Base-by-base conservation (phyloP, 768 basidiomycete genomes). In the Suillus occidentalis region DNA sequence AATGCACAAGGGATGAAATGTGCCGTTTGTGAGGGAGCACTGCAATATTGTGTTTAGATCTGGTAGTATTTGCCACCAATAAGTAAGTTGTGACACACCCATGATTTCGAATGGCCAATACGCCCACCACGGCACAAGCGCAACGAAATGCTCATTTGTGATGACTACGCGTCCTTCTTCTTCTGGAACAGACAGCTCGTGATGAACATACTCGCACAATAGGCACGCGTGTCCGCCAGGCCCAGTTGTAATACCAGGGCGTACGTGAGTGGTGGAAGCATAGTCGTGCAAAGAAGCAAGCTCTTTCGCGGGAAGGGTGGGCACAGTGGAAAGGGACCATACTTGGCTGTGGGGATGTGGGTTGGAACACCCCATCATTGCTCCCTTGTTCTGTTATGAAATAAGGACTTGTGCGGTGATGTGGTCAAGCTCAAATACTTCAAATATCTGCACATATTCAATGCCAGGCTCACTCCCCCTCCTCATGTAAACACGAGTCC, bases 351-450 rank as follows among this genome's bases (percentile, higher is more conserved):
- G 95, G 0, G 95, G 94, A 74, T 97, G 95, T 31, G 94, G 93
- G 72, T 96, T 97, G 8, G 91, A 94, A 72, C 94, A 96, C 13
- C 95, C 95, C 95, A 96, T 96, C 82, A 94, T 95, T 3, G 89
- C 78, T 3, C 95, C 95, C 78, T 95, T 96, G 76, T 95, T 95
- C 89, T 94, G 69, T n/a, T 43, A 36, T 47, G 60, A 57, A 1
- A 43, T 62, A 60, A 61, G 69, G 68, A 68, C 14, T n/a, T 20
- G 6, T 4, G n/a, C 49, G 37, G 42, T 59, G 49, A 68, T n/a
- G 40, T 61, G 68, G 14, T 63, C n/a, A 45, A 37, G 57, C 31
- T 60, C 45, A 61, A 79, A 56, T 69, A 90, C 94, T 88, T 96
- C 94, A 71, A 96, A 95, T 12, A 95, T 93, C 76, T 95, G 94